Evolutionary conservation across 495 filamentous ascomycete species (phyloP).

Genomic region (Patellaria atrata): DNA sequence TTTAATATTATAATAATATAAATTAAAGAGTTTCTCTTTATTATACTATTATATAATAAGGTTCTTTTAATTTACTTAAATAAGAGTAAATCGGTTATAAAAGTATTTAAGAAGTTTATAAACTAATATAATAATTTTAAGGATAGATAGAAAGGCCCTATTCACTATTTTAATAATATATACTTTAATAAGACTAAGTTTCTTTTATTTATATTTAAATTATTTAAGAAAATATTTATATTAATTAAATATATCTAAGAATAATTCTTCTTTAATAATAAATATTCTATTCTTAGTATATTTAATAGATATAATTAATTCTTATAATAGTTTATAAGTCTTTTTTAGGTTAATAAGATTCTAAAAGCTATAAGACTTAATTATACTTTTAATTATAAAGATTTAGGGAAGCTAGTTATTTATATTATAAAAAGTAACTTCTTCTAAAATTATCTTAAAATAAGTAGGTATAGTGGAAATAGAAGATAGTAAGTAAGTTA

Average conservation of each 20-base stretch:
- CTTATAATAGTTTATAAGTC: background rate
- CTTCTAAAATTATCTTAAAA: background rate
- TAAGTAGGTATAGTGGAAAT: background rate
- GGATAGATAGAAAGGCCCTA: background rate
- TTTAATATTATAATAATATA: conserved; percentile 1
- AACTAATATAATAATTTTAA: background rate
- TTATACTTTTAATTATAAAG: background rate
- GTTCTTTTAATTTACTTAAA: conserved; percentile 1
- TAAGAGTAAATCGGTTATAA: background rate
- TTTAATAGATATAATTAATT: background rate
- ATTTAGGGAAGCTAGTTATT: conserved; percentile 1
- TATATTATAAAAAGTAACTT: background rate
- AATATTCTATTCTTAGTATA: too few species aligned
- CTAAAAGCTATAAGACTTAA: conserved; percentile 1
- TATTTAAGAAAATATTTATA: too few species aligned
- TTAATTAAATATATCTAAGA: too few species aligned
- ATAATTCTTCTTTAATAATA: too few species aligned
- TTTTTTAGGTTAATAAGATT: conserved; percentile 1
- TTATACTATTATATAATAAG: conserved; percentile 3
- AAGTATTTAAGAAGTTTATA: conserved; percentile 4
- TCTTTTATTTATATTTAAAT: background rate
- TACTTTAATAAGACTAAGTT: conserved; percentile 1
- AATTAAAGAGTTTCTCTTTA: conserved; percentile 1
- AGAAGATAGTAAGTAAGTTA: too few species aligned
- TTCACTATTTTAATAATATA: conserved; percentile 2